A percentile compares a stretch with the other conserved stretches of the same genome.
These are phyloP conservation scores for Pichia phayaonensis DNA, from an alignment of 805 yeast species.

Conservation along the genomic window DNA sequence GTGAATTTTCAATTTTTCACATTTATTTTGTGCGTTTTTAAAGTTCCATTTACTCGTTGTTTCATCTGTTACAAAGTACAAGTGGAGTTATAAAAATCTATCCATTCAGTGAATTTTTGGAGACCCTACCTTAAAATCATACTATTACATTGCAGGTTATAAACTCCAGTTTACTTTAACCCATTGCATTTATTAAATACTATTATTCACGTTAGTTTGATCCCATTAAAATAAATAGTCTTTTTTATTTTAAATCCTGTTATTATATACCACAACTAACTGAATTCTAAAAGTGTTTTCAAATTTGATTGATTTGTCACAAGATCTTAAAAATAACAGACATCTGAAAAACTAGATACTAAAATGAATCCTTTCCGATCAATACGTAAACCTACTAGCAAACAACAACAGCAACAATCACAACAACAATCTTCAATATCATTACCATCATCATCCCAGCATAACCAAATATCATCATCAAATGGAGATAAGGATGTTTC, in stretches of 20 bases:
- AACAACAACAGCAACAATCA: not conserved
- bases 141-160: not conserved
- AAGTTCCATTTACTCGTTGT: not conserved
- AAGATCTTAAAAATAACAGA: not conserved
- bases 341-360: no score
- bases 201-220: no score
- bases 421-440: not conserved
- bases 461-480: not conserved
- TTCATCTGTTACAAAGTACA: not conserved
- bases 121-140: not conserved
- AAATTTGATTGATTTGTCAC: no score
- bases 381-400: not conserved
- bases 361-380: not conserved
- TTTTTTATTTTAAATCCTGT: no score
- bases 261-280: no score
- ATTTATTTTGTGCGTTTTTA: not conserved
- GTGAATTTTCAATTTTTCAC: not conserved
- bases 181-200: no score
- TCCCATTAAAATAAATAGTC: no score
- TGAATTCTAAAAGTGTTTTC: no score
- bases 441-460: not conserved
- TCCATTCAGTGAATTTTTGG: no score
- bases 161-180: no score
- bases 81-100: no score
- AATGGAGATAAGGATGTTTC: not conserved